Evolutionary conservation across 2,329 filamentous ascomycete genomes (phyloP).

Genomic region (Camillea tinctor): DNA sequence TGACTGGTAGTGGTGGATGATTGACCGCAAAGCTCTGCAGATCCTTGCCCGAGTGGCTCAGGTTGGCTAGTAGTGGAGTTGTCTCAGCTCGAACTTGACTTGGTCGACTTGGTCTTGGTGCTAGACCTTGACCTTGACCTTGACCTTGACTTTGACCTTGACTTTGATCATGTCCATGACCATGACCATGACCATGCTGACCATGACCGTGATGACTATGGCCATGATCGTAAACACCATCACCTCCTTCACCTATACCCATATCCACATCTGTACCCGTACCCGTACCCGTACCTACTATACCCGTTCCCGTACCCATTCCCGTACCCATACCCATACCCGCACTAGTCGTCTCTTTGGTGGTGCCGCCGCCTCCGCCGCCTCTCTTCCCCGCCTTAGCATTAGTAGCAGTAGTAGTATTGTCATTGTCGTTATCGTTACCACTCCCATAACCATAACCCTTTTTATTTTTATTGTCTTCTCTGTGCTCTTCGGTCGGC

Average conservation of each 20-base stretch:
- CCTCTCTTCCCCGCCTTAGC: neutral
- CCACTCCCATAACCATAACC: neutral
- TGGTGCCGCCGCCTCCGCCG: too few species aligned
- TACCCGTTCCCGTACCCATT: neutral
- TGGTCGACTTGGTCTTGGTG: slow-evolving; percentile 2
- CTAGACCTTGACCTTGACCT: neutral
- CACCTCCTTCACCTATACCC: too few species aligned
- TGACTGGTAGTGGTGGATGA: slow-evolving; percentile 1
- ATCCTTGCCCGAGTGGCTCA: slow-evolving; percentile 33
- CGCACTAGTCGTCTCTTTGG: neutral
- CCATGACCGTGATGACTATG: too few species aligned
- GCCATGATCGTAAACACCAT: too few species aligned
- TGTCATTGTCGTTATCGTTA: neutral
- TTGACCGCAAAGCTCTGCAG: slow-evolving; percentile 29
- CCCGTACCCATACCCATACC: neutral
- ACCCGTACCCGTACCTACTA: neutral
- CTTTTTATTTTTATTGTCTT: neutral
- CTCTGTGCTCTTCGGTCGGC: neutral
- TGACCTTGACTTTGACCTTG: neutral
- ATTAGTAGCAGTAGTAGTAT: too few species aligned
- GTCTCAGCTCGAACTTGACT: slow-evolving; percentile 11
- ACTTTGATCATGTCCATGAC: neutral
- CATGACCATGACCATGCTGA: too few species aligned
- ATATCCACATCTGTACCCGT: too few species aligned
- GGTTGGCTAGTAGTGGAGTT: slow-evolving; percentile 20